A percentile compares a stretch with the other conserved stretches of the same genome.
These are phyloP conservation scores for Cladosporium sp. DNA, from an alignment of 2,329 filamentous ascomycete species.

Conservation along the genomic window DNA sequence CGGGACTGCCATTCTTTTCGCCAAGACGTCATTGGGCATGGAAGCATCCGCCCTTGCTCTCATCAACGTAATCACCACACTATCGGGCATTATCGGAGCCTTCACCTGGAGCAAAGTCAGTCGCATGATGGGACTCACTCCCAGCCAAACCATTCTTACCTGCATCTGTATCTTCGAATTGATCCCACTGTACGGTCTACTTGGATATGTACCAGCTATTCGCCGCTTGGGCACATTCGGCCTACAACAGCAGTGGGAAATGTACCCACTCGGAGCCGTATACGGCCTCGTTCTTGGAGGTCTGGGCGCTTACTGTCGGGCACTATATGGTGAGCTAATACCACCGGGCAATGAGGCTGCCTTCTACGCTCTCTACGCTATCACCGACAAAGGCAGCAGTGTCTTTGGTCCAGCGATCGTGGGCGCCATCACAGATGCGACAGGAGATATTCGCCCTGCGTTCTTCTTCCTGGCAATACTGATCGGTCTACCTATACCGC, in stretches of 20 bases:
- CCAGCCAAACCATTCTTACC: constrained; percentile 85
- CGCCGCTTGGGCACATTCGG: constrained; percentile 71
- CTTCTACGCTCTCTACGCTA: constrained; percentile 94
- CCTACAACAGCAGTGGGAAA: constrained; percentile 92
- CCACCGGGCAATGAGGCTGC: constrained; percentile 91
- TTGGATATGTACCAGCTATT: constrained; percentile 81
- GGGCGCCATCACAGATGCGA: constrained; percentile 78
- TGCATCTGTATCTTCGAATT: constrained; percentile 88
- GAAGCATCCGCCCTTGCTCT: constrained; percentile 78
- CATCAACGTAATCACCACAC: constrained; percentile 88
- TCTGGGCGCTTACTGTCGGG: constrained; percentile 84
- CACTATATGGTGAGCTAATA: constrained; percentile 87
- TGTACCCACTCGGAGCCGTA: constrained; percentile 86
- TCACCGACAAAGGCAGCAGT: constrained; percentile 93
- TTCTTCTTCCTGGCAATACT: constrained; percentile 88
- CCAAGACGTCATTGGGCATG: constrained; percentile 91
- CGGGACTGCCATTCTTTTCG: constrained; percentile 90
- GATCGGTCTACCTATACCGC: constrained; percentile 77
- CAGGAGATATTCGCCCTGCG: constrained; percentile 54
- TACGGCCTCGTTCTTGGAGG: constrained; percentile 96
- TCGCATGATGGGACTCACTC: constrained; percentile 62
- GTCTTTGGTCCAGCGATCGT: constrained; percentile 94
- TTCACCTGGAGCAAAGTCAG: constrained; percentile 85
- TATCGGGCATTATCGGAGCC: constrained; percentile 78
- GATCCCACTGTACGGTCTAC: constrained; percentile 84